These are phyloP conservation scores for Suillus placidus DNA, from an alignment of 768 basidiomycete genomes.

Conservation along the genomic window DNA sequence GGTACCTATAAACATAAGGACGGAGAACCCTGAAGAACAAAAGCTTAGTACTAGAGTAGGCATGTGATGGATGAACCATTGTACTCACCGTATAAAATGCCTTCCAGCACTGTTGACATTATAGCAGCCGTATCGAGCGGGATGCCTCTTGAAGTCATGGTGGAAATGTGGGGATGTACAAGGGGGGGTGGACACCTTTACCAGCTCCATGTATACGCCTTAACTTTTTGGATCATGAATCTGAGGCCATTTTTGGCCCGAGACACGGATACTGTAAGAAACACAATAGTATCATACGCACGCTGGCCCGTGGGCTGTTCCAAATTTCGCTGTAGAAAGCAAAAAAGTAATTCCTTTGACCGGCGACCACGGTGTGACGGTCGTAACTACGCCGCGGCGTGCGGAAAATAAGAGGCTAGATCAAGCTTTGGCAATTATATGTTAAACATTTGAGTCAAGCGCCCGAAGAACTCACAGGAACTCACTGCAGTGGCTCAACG, in stretches of 20 bases:
- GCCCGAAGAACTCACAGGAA: too few species aligned
- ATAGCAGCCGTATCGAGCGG: conserved; percentile 23
- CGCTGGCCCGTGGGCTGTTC: too few species aligned
- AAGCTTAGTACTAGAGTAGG: background rate
- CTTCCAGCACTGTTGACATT: conserved; percentile 25
- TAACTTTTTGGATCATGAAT: background rate
- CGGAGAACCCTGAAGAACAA: conserved; percentile 24
- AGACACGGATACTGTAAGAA: background rate
- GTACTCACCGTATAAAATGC: conserved; percentile 25
- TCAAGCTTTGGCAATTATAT: too few species aligned
- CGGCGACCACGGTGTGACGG: too few species aligned
- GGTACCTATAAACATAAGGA: conserved; percentile 29
- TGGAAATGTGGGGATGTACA: background rate
- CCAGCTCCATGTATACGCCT: background rate
- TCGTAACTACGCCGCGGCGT: too few species aligned
- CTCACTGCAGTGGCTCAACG: background rate
- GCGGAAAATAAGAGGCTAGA: too few species aligned
- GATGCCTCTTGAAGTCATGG: conserved; percentile 8
- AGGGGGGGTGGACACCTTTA: background rate
- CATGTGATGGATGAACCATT: background rate
- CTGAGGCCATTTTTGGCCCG: background rate
- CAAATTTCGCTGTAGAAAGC: too few species aligned
- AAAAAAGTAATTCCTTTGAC: too few species aligned
- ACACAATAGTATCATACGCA: too few species aligned
- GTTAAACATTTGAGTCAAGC: too few species aligned